Evolutionary conservation across 106 monocot genomes (phyloP), one percentile per base, ranked within the genome.

Genomic region (Chionographis japonica): DNA sequence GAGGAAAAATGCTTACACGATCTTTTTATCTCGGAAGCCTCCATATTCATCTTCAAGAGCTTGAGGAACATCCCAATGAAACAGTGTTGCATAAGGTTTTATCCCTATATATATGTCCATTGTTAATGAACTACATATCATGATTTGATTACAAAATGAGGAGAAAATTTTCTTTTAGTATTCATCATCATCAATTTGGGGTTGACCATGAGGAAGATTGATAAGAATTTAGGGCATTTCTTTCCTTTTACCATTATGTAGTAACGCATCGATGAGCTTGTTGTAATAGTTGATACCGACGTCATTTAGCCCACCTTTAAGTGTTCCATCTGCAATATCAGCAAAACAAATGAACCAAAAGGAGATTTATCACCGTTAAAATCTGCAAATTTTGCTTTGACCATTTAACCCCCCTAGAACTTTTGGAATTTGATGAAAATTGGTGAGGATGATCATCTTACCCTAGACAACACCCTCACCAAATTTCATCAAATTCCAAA

Each of bases 41-140:
- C 63, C 79, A 64, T 79, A 79, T 50, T 63, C 35, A 41, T 68
- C 74, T 63, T 79, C 79, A 13, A 74, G 58, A 35, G 68, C 62
- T 69, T 79, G 79, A 17, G 79, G 79, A 1, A 68, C 51, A 52
- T 79, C 79, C 73, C 74, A 79, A 58, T 79, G 79, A 57, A 79
- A 79, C 10, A 79, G 27, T 50, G 79, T 79, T 4, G 62, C 79
- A 58, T 62, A 79, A 0, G 79, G 79, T 40, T 73, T 67, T 13
- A 68, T 59, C 4, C 74, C 73, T 74, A n/a, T 53, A 52, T 5
- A n/a, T 12, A 18, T 57, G 6, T 57, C 9, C 6, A 57, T 8
- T n/a, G 57, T 6, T 3, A 15, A 6, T 1, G 1, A 61, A 37
- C 4, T 19, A 4, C 1, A 65, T 51, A 19, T 4, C 37, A 20